Conservation (phyloP, 108 stramenopile species). For the Fragilaria crotonensis region DNA sequence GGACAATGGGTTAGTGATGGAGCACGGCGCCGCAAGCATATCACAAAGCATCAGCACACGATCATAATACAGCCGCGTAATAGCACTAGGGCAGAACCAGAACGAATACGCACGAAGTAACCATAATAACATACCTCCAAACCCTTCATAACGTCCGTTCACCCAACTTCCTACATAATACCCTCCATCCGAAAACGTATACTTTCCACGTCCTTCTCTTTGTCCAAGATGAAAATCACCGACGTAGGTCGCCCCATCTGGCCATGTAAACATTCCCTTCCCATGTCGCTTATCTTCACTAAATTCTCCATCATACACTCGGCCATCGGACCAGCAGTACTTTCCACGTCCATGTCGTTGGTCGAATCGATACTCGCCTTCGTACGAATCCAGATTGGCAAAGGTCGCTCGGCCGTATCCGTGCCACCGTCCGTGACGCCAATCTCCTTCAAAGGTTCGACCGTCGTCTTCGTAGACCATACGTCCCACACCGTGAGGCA, state of each 20-base stretch:
- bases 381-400: constrained; percentile 31
- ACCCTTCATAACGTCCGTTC: constrained; percentile 49
- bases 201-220: constrained; percentile 45
- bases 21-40: too few relatives aligned
- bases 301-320: constrained; percentile 67
- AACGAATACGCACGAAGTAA: not conserved
- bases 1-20: too few relatives aligned
- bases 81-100: not conserved
- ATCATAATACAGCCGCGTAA: too few relatives aligned
- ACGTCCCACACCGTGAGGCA: constrained; percentile 67
- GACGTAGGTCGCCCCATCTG: constrained; percentile 54
- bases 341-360: constrained; percentile 57
- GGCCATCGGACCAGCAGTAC: constrained; percentile 54
- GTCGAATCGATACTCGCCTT: constrained; percentile 54
- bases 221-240: constrained; percentile 53
- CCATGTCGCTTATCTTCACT: constrained; percentile 67
- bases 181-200: constrained; percentile 48
- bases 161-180: constrained; percentile 50
- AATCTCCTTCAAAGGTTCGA: constrained; percentile 41
- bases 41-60: too few relatives aligned
- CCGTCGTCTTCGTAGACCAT: constrained; percentile 55
- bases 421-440: constrained; percentile 56
- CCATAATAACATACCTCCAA: constrained; percentile 15
- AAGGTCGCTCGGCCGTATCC: constrained; percentile 43
- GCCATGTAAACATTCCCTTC: constrained; percentile 57